A percentile compares a stretch with the other conserved stretches of the same genome.
Conservation (phyloP, 2,329 filamentous ascomycete species). For the Neurospora sp. region DNA sequence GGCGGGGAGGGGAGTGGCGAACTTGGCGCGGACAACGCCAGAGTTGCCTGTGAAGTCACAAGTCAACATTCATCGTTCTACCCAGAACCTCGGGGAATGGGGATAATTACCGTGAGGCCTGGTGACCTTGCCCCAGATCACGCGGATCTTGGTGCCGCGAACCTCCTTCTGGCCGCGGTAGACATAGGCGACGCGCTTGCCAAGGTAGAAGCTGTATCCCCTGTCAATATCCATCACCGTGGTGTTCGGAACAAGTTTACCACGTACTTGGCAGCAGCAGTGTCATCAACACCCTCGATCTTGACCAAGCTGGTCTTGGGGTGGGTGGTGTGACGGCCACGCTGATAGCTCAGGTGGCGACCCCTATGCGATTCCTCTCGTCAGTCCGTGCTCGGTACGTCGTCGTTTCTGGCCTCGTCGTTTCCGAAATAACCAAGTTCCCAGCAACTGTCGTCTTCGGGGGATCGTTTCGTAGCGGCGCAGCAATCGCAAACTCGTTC, state of each 20-base stretch:
- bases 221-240: conserved; percentile 16
- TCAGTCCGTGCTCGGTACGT: conserved; percentile 15
- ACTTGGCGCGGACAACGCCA: conserved; percentile 95
- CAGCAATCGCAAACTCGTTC: conserved; percentile 6
- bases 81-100: conserved; percentile 18
- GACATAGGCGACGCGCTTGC: conserved; percentile 98
- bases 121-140: conserved; percentile 99
- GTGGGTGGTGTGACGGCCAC: conserved; percentile 84
- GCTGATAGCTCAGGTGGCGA: conserved; percentile 97
- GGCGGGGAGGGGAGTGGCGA: conserved; percentile 89
- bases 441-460: conserved; percentile 5
- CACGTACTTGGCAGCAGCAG: conserved; percentile 74
- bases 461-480: conserved; percentile 13
- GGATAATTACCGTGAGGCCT: conserved; percentile 68
- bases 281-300: conserved; percentile 95
- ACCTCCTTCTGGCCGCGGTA: conserved; percentile 94
- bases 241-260: neutral
- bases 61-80: conserved; percentile 4
- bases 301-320: conserved; percentile 90
- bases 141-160: conserved; percentile 94
- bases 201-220: conserved; percentile 71
- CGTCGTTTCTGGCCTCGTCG: conserved; percentile 4
- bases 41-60: conserved; percentile 63
- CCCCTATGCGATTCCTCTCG: conserved; percentile 49
- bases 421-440: neutral